Conservation (phyloP, 2,329 filamentous ascomycete genomes). For the Colletotrichum zoysiae region DNA sequence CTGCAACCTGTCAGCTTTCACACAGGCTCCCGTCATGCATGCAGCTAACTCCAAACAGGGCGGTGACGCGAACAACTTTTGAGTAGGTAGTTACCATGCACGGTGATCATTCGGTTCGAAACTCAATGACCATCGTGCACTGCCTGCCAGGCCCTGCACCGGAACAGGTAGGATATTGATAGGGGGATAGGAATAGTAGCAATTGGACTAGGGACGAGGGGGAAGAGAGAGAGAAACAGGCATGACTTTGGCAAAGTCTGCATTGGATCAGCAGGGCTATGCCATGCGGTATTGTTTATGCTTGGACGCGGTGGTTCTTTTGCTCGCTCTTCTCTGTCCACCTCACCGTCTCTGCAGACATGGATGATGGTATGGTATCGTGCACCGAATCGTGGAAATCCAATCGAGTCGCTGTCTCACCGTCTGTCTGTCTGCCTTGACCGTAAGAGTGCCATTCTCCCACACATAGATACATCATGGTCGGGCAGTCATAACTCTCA, state of each 20-base stretch:
- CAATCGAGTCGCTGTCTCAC: constrained; percentile 28
- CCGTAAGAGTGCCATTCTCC: constrained; percentile 14
- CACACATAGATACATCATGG: constrained; percentile 17
- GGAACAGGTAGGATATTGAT: not conserved
- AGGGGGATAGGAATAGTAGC: not conserved
- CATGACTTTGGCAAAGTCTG: constrained; percentile 29
- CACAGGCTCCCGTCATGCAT: constrained; percentile 21
- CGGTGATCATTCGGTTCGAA: not conserved
- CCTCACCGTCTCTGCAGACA: constrained; percentile 14
- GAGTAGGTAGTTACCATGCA: not conserved
- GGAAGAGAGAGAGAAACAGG: constrained; percentile 16
- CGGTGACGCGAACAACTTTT: constrained; percentile 32
- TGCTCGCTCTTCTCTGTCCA: constrained; percentile 9
- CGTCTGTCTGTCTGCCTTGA: constrained; percentile 9
- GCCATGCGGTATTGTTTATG: constrained; percentile 13
- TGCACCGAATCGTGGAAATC: constrained; percentile 17
- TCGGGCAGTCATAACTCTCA: constrained; percentile 20
- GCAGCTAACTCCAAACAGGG: constrained; percentile 28
- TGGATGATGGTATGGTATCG: constrained; percentile 14
- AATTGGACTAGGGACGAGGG: not conserved
- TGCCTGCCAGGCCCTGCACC: constrained; percentile 1
- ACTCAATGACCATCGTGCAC: not conserved
- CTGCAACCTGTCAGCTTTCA: constrained; percentile 21
- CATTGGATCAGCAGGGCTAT: constrained; percentile 34
- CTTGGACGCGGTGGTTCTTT: not conserved